Evolutionary conservation across 208 protist species (phyloP).

Genomic region (Trypanosoma congolense): DNA sequence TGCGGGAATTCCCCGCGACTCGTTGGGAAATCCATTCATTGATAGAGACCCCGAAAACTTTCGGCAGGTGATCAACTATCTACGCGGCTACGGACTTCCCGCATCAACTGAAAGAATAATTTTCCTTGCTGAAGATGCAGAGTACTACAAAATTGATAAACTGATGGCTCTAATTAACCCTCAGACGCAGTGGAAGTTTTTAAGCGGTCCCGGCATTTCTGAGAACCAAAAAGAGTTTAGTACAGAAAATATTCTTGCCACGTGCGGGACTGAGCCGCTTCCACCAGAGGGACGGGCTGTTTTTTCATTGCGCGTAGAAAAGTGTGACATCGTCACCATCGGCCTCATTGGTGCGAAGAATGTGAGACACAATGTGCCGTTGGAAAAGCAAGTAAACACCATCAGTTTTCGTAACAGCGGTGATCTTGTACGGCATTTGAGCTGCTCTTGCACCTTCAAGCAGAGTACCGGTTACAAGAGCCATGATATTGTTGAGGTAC

Average conservation of each 20-base stretch:
- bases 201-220: conserved; percentile 63
- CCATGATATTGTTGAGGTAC: conserved; percentile 49
- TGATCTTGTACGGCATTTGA: conserved; percentile 39
- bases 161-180: conserved; percentile 54
- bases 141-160: conserved; percentile 47
- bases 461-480: conserved; percentile 43
- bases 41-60: conserved; percentile 81
- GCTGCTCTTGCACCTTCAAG: conserved; percentile 23
- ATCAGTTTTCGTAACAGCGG: conserved; percentile 80
- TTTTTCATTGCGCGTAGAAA: conserved; percentile 67
- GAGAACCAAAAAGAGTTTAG: conserved; percentile 53
- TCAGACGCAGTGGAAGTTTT: conserved; percentile 60
- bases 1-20: conserved; percentile 59
- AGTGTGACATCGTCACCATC: conserved; percentile 67
- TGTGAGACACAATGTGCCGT: conserved; percentile 39
- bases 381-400: conserved; percentile 44
- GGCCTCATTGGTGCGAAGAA: conserved; percentile 54
- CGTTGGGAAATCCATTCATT: conserved; percentile 69
- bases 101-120: conserved; percentile 53
- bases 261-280: conserved; percentile 70
- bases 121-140: conserved; percentile 73
- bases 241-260: conserved; percentile 65
- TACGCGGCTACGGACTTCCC: conserved; percentile 79
- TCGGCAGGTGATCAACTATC: conserved; percentile 73
- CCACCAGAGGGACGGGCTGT: conserved; percentile 35